Evolutionary conservation across 306 rosid genomes (phyloP).

Genomic region (Aeschynomene evenia): DNA sequence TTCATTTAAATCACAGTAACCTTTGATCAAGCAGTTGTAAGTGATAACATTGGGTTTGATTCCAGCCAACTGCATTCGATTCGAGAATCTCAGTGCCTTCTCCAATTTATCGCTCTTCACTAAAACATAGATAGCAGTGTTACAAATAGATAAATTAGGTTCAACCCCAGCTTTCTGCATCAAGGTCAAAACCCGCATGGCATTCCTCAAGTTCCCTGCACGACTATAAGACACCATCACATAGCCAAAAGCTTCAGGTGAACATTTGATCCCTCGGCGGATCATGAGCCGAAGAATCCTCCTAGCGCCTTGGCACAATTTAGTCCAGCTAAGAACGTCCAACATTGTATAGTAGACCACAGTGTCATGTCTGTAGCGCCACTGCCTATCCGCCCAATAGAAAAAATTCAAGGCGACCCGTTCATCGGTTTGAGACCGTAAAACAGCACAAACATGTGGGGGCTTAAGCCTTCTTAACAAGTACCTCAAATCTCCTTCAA

Average conservation of each 20-base stretch:
- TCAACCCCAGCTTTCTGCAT: slow-evolving; percentile 93
- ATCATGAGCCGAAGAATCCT: slow-evolving; percentile 73
- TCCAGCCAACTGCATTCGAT: slow-evolving; percentile 63
- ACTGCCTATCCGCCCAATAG: slow-evolving; percentile 86
- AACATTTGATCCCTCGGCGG: slow-evolving; percentile 52
- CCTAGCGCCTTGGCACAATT: slow-evolving; percentile 80
- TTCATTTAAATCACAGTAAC: slow-evolving; percentile 62
- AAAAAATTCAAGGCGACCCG: slow-evolving; percentile 73
- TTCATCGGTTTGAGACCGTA: slow-evolving; percentile 70
- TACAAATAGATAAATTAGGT: slow-evolving; percentile 66
- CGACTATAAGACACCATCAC: slow-evolving; percentile 82
- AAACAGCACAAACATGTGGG: slow-evolving; percentile 73
- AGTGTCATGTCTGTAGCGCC: slow-evolving; percentile 69
- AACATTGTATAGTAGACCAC: slow-evolving; percentile 67
- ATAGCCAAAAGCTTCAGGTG: slow-evolving; percentile 69
- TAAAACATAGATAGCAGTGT: slow-evolving; percentile 73
- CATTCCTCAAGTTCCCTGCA: slow-evolving; percentile 70
- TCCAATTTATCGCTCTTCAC: slow-evolving; percentile 58
- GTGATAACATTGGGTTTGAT: slow-evolving; percentile 66
- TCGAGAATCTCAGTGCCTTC: slow-evolving; percentile 65
- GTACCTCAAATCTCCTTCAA: slow-evolving; percentile 64
- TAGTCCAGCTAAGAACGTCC: slow-evolving; percentile 77
- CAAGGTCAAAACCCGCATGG: slow-evolving; percentile 67
- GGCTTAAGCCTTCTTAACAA: slow-evolving; percentile 77
- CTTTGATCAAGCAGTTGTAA: slow-evolving; percentile 80